Base-by-base conservation (phyloP, 768 basidiomycete species). In the Auriscalpium vulgare region DNA sequence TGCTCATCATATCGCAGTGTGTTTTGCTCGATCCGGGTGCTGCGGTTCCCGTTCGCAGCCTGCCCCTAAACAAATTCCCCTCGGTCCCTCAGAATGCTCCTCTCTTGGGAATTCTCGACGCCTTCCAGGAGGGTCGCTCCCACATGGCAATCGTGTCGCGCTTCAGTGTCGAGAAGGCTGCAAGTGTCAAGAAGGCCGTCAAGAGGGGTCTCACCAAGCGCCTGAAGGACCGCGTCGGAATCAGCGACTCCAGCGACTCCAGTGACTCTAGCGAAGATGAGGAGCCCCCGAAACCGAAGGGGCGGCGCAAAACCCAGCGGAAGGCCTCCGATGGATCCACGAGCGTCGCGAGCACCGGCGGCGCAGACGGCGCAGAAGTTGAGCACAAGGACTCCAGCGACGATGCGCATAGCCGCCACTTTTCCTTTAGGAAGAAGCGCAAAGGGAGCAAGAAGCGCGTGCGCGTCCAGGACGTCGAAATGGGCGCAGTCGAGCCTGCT, bases 11-110 rank as follows among this genome's bases (percentile, higher is more conserved):
- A 56, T 8, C 45, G 35, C 10, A 69, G 71, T 59, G 59, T 55
- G 47, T 59, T 53, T 50, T 55, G n/a, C 59, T 58, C 23, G 56
- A 57, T 37, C 60, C 48, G 7, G 36, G 62, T 86, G 92, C 95
- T 66, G 88, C 90, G 0, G 80, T 84, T 5, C 93, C 92, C 1
- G 74, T 95, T 29, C 83, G 88, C 63, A 84, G 84, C 58, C 82
- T 95, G 46, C 90, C 89, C 0, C 74, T 95, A 47, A 92, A 93
- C 71, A 89, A 85, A 64, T 88, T 94, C 7, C 88, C 86, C 0
- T 88, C 87, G 53, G 88, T 95, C 3, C 88, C 91, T 2, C 86
- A 84, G 46, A 91, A 95, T 63, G 89, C 92, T 68, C 80, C 91
- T 21, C 74, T 95, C 1, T 78, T 94, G 13, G 84, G 87, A 23